Evolutionary conservation across 176 grass and related monocot genomes (phyloP), one percentile per base, ranked within the genome.

Genomic region (Lolium perenne): DNA sequence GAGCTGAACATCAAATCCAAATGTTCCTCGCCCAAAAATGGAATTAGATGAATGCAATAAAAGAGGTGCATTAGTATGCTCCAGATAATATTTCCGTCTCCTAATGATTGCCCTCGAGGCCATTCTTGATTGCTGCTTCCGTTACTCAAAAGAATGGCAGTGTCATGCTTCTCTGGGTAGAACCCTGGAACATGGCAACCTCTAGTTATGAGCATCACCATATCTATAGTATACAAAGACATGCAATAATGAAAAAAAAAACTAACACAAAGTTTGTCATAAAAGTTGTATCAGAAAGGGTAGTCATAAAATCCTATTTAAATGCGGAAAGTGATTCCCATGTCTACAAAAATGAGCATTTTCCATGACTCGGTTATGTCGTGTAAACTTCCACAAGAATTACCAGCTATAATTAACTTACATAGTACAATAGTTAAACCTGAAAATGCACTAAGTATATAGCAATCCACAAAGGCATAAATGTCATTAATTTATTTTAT

Each of bases 81-180:
- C 88, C 51, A 95, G 45, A 74, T 92, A 32, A 45, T 86, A 62
- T 45, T 91, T 94, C 78, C 88, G 89, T 72, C 90, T 86, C 78
- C 93, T 94, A 71, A 92, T 17, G 18, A 98, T 90, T 63, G 91
- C 88, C 75, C 88, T 92, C 2, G 86, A 98, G 72, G 93, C 86
- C 96, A 98, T 98, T 86, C 54, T 90, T 78, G 61, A 50, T 78
- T 55, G n/a, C 23, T 88, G 82, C 85, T 88, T 86, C 77, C 51
- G 84, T 98, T 89, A 26, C 86, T 72, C 81, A 87, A 82, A 4
- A 62, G 50, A 90, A 88, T 78, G 10, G 47, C 68, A 73, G 23
- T 61, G 84, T 88, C 89, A 95, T 89, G 83, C 50, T 67, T 86
- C 87, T 85, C 72, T 29, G 12, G 76, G 87, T 70, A 77, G 70